phyloP scores from a whole-genome alignment of 1,139 yeast species.

The Candida sp. region DNA sequence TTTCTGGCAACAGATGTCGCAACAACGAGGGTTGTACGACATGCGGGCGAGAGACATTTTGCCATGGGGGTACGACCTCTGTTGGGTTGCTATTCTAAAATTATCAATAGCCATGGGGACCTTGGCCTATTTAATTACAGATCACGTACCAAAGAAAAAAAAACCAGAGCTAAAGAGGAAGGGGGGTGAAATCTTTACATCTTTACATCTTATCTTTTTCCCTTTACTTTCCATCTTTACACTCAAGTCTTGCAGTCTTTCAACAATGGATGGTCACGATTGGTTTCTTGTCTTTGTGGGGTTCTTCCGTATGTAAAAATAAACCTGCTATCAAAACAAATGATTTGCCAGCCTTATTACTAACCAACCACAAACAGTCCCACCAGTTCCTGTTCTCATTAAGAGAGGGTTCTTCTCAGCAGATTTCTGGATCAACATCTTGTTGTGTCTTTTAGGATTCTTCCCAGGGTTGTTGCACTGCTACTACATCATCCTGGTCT shows the following conservation, averaged over 20 bases:
- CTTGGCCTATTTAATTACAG: no score
- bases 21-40: neutral
- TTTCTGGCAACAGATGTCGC: neutral
- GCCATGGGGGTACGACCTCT: neutral
- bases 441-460: constrained; percentile 77
- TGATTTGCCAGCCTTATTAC: neutral
- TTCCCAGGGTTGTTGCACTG: constrained; percentile 80
- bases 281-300: constrained; percentile 82
- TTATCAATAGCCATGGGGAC: no score
- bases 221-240: neutral
- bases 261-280: constrained; percentile 66
- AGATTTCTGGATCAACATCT: constrained; percentile 75
- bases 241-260: neutral
- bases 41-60: neutral
- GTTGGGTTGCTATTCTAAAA: no score
- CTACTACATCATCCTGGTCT: constrained; percentile 59
- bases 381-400: constrained; percentile 82
- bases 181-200: neutral
- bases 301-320: constrained; percentile 48
- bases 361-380: constrained; percentile 35
- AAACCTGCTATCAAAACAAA: neutral
- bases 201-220: neutral
- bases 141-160: no score
- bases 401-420: constrained; percentile 77
- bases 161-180: no score